A percentile compares a stretch with the other conserved stretches of the same genome.
phyloP scores from a whole-genome alignment of 371 early-diverging fungal species.

The Mucor indicus region DNA sequence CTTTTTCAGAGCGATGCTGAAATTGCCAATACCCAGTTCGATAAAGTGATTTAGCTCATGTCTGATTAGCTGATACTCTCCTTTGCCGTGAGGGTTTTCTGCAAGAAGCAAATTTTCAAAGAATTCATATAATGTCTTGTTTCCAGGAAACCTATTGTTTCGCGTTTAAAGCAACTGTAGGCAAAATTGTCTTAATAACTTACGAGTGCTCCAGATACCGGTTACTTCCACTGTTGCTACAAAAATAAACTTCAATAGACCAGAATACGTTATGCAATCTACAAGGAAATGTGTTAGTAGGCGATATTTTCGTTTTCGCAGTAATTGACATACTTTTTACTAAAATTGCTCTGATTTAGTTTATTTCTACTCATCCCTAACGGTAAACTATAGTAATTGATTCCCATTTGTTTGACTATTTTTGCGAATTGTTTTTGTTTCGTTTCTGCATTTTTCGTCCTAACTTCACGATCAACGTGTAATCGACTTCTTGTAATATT shows the following conservation, averaged over 20 bases:
- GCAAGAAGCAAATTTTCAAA: conserved; percentile 35
- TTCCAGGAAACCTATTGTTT: conserved; percentile 16
- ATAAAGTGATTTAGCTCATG: conserved; percentile 32
- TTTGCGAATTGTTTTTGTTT: conserved; percentile 12
- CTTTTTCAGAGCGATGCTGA: conserved; percentile 34
- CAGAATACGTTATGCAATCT: conserved; percentile 35
- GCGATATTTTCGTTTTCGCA: background rate
- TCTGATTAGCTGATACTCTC: conserved; percentile 24
- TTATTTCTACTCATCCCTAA: conserved; percentile 36
- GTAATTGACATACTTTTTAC: conserved; percentile 8
- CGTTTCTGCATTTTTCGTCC: conserved; percentile 5
- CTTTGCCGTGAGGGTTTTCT: conserved; percentile 30
- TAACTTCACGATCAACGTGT: conserved; percentile 7
- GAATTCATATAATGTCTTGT: conserved; percentile 19
- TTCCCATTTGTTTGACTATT: conserved; percentile 25
- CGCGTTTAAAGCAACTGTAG: background rate
- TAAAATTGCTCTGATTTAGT: conserved; percentile 35
- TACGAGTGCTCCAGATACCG: conserved; percentile 37
- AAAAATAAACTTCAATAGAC: conserved; percentile 37
- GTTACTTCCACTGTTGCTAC: conserved; percentile 13
- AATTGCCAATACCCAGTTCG: conserved; percentile 28
- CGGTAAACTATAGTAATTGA: conserved; percentile 26
- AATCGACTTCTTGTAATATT: conserved; percentile 29
- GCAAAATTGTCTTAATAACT: background rate
- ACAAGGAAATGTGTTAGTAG: background rate